Evolutionary conservation across 495 filamentous ascomycete genomes (phyloP).

Genomic region (Aspergillus diversus): DNA sequence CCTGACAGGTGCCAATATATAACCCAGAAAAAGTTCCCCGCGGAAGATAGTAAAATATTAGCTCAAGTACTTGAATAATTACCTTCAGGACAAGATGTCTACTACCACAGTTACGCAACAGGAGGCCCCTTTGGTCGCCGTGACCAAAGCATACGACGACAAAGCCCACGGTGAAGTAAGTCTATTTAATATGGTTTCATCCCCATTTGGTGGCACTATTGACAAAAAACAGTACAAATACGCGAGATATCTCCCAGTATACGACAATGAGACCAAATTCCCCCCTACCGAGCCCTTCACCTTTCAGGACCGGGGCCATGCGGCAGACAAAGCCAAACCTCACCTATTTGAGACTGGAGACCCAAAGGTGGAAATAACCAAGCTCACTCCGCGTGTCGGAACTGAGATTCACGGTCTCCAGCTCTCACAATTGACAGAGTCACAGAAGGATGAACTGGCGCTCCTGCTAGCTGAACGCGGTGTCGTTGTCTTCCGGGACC

Average conservation of each 20-base stretch:
- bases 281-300: slow-evolving; percentile 50
- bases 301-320: slow-evolving; percentile 49
- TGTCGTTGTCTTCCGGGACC: slow-evolving; percentile 73
- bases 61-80: not conserved
- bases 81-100: slow-evolving; percentile 3
- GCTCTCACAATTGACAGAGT: slow-evolving; percentile 66
- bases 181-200: not conserved
- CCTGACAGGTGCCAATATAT: not conserved
- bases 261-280: slow-evolving; percentile 49
- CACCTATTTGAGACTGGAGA: slow-evolving; percentile 41
- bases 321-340: slow-evolving; percentile 37
- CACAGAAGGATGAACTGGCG: slow-evolving; percentile 76
- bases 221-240: slow-evolving; percentile 36
- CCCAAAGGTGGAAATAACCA: slow-evolving; percentile 59
- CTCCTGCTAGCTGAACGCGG: slow-evolving; percentile 71
- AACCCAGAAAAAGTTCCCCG: not conserved
- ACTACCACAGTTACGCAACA: slow-evolving; percentile 7
- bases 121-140: not conserved
- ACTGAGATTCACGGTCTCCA: slow-evolving; percentile 74
- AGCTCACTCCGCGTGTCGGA: slow-evolving; percentile 70
- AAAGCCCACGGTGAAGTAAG: slow-evolving; percentile 10
- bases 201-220: not conserved
- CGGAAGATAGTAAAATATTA: not conserved
- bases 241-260: slow-evolving; percentile 53
- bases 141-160: slow-evolving; percentile 15